phyloP scores from a whole-genome alignment of 192 early-diverging fungal species.

The Entomortierella parvispora region DNA sequence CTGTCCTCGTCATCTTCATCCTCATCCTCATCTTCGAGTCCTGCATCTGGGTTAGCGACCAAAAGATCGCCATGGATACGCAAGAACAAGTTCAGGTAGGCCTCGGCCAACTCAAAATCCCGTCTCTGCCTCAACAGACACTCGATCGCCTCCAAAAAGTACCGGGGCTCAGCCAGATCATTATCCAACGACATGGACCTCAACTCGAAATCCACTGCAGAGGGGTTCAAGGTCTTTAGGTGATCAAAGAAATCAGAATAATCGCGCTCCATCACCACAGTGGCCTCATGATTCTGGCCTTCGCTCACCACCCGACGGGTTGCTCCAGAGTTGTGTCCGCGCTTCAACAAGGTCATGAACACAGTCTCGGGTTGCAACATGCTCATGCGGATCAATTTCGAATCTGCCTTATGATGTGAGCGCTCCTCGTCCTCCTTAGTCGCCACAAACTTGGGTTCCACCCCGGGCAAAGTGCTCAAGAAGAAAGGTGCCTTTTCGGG shows the following conservation, averaged over 20 bases:
- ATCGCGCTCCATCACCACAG: slow-evolving; percentile 22
- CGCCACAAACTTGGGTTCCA: slow-evolving; percentile 73
- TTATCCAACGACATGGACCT: slow-evolving; percentile 78
- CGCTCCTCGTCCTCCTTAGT: slow-evolving; percentile 54
- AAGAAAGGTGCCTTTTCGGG: slow-evolving; percentile 96
- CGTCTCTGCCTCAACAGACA: slow-evolving; percentile 68
- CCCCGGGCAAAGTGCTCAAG: slow-evolving; percentile 81
- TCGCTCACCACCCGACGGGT: slow-evolving; percentile 44
- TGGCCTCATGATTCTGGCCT: slow-evolving; percentile 3
- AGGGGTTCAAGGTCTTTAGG: slow-evolving; percentile 81
- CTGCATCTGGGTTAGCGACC: slow-evolving; percentile 62
- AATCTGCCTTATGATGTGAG: slow-evolving; percentile 21
- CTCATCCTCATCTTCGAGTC: slow-evolving; percentile 55
- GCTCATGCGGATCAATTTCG: slow-evolving; percentile 54
- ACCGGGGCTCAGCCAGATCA: slow-evolving; percentile 65
- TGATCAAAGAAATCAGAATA: slow-evolving; percentile 74
- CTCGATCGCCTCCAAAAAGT: slow-evolving; percentile 74
- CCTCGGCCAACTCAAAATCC: slow-evolving; percentile 91
- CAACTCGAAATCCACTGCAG: slow-evolving; percentile 87
- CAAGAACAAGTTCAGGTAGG: slow-evolving; percentile 81
- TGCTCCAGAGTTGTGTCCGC: slow-evolving; percentile 54
- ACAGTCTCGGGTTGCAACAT: slow-evolving; percentile 68
- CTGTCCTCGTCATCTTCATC: slow-evolving; percentile 22
- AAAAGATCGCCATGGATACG: slow-evolving; percentile 85
- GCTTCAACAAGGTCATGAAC: slow-evolving; percentile 66